phyloP scores from a whole-genome alignment of 495 filamentous ascomycete genomes.

The Hypoxylon perforatum region DNA sequence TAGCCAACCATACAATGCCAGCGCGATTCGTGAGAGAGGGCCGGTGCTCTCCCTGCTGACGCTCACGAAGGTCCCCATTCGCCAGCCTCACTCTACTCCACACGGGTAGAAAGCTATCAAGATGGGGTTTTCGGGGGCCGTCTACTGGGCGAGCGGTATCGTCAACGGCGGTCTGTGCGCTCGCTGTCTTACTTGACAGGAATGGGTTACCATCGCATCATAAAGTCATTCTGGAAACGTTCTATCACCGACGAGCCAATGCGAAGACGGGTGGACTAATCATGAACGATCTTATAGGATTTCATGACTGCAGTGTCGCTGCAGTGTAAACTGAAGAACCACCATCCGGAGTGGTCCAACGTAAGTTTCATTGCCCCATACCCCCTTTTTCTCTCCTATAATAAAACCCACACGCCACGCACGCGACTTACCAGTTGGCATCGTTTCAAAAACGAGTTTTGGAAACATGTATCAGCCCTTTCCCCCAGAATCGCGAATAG shows the following conservation, averaged over 20 bases:
- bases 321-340: conserved; percentile 65
- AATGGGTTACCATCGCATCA: conserved; percentile 8
- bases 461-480: conserved; percentile 11
- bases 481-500: conserved; percentile 9
- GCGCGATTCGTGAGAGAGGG: conserved; percentile 15
- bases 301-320: conserved; percentile 70
- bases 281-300: conserved; percentile 51
- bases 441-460: background rate
- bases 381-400: conserved; percentile 11
- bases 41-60: conserved; percentile 19
- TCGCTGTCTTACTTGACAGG: conserved; percentile 4
- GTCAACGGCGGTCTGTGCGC: conserved; percentile 2
- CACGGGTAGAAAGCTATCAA: background rate
- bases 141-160: conserved; percentile 5
- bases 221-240: background rate
- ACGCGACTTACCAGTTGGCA: conserved; percentile 12
- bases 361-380: conserved; percentile 50
- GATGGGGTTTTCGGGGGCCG: conserved; percentile 13
- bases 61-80: conserved; percentile 9
- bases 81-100: conserved; percentile 12
- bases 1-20: conserved; percentile 16
- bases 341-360: conserved; percentile 75
- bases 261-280: conserved; percentile 28
- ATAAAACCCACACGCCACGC: conserved; percentile 16
- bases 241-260: background rate